phyloP scores from a whole-genome alignment of 2,329 filamentous ascomycete species.

The Cercospora sojina region DNA sequence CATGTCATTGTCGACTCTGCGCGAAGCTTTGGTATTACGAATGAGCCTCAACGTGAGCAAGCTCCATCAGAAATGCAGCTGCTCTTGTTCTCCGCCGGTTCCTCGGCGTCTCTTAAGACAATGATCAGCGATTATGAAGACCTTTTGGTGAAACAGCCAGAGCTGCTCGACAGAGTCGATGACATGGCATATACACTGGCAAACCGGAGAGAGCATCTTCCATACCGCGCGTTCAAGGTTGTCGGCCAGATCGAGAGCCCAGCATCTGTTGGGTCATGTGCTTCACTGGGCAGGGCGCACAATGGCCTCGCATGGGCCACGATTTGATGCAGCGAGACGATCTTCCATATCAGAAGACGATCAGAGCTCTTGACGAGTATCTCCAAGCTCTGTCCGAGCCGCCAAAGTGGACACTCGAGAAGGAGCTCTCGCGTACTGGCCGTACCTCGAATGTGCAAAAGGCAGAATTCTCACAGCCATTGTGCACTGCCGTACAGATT shows the following conservation, averaged over 20 bases:
- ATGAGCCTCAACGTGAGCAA: neutral
- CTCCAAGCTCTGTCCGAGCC: neutral
- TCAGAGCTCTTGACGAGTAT: neutral
- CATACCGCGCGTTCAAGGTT: neutral
- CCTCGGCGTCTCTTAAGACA: neutral
- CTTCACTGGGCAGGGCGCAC: neutral
- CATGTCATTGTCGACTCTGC: neutral
- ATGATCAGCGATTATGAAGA: neutral
- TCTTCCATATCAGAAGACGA: neutral
- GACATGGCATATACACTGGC: neutral
- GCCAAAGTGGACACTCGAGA: neutral
- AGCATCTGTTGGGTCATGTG: neutral
- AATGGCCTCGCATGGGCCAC: neutral
- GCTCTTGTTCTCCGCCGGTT: neutral
- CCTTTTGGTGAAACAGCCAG: neutral
- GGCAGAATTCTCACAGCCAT: conserved; percentile 11
- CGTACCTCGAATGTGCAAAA: neutral
- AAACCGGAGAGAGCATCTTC: neutral
- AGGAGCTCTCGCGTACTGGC: neutral
- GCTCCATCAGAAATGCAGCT: neutral
- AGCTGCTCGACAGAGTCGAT: neutral
- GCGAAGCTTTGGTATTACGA: neutral
- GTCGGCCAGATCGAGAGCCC: neutral
- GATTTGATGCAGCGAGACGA: neutral
- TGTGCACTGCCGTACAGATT: conserved; percentile 20